Percentiles rank a stretch among this genome's conserved stretches.
phyloP scores from a whole-genome alignment of 1,139 yeast genomes.

The Sugiyamaella xylanicola region DNA sequence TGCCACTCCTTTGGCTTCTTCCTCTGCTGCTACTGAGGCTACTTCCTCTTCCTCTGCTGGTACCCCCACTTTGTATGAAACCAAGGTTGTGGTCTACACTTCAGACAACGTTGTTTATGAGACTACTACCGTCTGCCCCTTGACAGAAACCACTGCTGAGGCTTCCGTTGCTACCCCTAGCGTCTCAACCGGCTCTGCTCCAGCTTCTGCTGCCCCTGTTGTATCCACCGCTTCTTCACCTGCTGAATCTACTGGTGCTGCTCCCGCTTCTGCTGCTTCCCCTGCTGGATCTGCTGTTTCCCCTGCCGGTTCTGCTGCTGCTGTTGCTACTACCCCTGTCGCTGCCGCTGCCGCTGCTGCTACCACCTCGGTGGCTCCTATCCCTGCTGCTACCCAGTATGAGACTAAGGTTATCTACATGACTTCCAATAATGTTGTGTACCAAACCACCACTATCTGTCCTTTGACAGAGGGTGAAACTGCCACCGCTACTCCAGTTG shows the following conservation, averaged over 20 bases:
- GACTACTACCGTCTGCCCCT: constrained; percentile 15
- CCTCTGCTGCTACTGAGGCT: constrained; percentile 4
- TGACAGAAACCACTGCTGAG: constrained; percentile 10
- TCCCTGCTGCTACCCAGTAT: constrained; percentile 9
- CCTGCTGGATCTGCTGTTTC: constrained; percentile 15
- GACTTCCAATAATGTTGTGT: constrained; percentile 5
- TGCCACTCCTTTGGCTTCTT: constrained; percentile 8
- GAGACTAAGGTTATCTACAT: constrained; percentile 12
- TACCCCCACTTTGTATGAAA: not conserved
- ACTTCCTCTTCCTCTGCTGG: constrained; percentile 7
- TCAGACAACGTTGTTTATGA: not conserved
- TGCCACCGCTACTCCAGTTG: constrained; percentile 6
- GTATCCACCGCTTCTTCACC: constrained; percentile 1
- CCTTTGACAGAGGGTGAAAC: constrained; percentile 9
- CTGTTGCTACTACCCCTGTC: constrained; percentile 1
- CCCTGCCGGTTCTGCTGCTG: not conserved
- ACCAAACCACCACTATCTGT: constrained; percentile 10
- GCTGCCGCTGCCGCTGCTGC: constrained; percentile 12
- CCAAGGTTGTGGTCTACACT: not conserved
- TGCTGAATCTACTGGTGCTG: too few species aligned
- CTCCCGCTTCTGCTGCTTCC: constrained; percentile 6
- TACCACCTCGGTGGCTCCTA: constrained; percentile 9
- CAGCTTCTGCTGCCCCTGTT: constrained; percentile 5
- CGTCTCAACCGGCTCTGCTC: constrained; percentile 14
- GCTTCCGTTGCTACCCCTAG: constrained; percentile 7